A percentile compares a stretch with the other conserved stretches of the same genome.
Conservation (phyloP, 305 asterid genomes). For the Fraxinus dipetala region DNA sequence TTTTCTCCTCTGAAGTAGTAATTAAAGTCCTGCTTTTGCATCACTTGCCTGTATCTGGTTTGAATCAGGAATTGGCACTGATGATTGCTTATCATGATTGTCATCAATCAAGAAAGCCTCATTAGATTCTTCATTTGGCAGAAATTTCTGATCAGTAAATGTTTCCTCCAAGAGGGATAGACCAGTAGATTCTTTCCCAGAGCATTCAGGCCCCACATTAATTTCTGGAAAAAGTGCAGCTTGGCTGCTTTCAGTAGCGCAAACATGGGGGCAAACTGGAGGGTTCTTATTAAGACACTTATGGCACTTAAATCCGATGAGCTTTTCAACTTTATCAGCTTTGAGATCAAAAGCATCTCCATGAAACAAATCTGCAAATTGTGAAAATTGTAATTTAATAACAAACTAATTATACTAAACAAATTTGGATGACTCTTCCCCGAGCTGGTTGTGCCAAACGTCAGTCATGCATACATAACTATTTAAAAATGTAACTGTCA, state of each 20-base stretch:
- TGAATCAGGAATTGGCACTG: constrained; percentile 30
- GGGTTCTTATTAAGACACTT: constrained; percentile 53
- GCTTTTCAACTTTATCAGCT: constrained; percentile 49
- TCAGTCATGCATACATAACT: constrained; percentile 9
- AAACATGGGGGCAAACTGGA: constrained; percentile 68
- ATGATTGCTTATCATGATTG: constrained; percentile 33
- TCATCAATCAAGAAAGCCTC: constrained; percentile 26
- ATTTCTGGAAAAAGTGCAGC: constrained; percentile 30
- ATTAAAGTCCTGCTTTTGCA: constrained; percentile 11
- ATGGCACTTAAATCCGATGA: constrained; percentile 87
- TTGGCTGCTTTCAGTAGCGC: constrained; percentile 34
- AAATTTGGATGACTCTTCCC: constrained; percentile 6
- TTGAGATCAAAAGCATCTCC: constrained; percentile 77
- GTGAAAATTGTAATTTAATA: constrained; percentile 21
- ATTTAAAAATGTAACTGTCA: background rate
- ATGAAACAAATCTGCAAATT: constrained; percentile 81
- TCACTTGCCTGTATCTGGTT: constrained; percentile 5
- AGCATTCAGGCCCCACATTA: constrained; percentile 29
- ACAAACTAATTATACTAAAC: constrained; percentile 27
- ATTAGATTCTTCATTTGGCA: constrained; percentile 30
- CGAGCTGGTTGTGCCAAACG: constrained; percentile 18
- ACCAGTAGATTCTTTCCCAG: constrained; percentile 29
- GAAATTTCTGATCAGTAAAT: constrained; percentile 27
- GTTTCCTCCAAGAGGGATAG: constrained; percentile 27
- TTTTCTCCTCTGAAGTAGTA: constrained; percentile 17